Percentiles rank a stretch among this genome's conserved stretches.
Evolutionary conservation across 2,329 filamentous ascomycete genomes (phyloP).

Genomic region (Fusarium transvaalense): DNA sequence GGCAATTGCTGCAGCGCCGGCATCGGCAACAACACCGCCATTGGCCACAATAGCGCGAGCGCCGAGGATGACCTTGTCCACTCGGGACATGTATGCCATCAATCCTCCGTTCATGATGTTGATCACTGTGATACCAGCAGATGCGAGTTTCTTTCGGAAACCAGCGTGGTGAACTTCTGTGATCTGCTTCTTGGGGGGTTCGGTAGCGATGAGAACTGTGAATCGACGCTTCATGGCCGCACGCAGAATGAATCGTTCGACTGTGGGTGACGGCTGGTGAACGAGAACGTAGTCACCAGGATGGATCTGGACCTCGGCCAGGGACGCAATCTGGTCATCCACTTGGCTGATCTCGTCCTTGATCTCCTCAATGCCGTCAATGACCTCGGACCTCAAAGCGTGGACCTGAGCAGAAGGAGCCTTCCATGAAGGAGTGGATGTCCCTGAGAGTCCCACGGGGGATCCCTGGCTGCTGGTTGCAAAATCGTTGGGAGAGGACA

Average conservation of each 20-base stretch:
- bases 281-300: conserved; percentile 93
- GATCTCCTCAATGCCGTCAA: conserved; percentile 94
- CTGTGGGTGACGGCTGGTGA: conserved; percentile 85
- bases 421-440: conserved; percentile 62
- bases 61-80: conserved; percentile 94
- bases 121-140: conserved; percentile 84
- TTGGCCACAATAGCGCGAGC: conserved; percentile 90
- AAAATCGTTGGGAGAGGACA: conserved; percentile 66
- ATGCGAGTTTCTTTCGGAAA: conserved; percentile 82
- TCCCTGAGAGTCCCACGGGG: conserved; percentile 61
- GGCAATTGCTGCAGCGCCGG: conserved; percentile 86
- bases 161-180: conserved; percentile 61
- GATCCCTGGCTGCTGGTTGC: conserved; percentile 56
- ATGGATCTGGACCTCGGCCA: conserved; percentile 92
- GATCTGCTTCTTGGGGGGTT: conserved; percentile 56
- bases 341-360: conserved; percentile 94
- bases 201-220: conserved; percentile 87
- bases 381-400: conserved; percentile 88
- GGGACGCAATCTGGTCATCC: conserved; percentile 91
- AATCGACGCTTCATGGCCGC: conserved; percentile 92
- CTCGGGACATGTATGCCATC: conserved; percentile 93
- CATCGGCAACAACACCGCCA: conserved; percentile 85
- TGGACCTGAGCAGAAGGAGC: conserved; percentile 63
- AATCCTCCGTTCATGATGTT: conserved; percentile 86
- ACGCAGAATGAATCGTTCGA: conserved; percentile 89